Evolutionary conservation across 2,329 filamentous ascomycete species (phyloP), one percentile per base, ranked within the genome.

Genomic region (Sporothrix mexicana): DNA sequence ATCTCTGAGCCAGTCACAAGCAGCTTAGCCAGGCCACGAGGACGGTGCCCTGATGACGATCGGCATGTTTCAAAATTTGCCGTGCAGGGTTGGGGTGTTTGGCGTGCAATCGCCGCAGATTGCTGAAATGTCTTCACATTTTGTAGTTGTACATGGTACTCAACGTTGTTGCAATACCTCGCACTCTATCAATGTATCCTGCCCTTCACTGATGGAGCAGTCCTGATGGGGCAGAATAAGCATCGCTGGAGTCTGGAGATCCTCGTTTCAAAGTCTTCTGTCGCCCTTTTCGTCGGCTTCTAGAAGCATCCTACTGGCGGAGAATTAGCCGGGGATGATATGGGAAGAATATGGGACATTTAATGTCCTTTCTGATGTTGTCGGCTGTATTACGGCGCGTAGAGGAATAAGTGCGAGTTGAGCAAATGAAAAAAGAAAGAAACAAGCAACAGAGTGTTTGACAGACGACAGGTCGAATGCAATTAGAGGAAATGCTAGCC

Each of bases 21-120:
- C n/a, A 17, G 59, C 41, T 43, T 6, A 20, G 61, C 13, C 41
- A 25, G 61, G 41, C 61, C 61, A 47, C 61, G 61, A 47, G 61
- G 61, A 45, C n/a, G 41, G 61, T 7, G 41, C 61, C n/a, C 25
- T 66, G 61, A 66, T 66, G 61, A 47, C 20, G 61, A 66, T 66
- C 61, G 61, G 41, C 61, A 25, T 25, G 61, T 66, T 66, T 66
- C 61, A 66, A 66, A 66, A 45, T 64, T 66, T 66, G 61, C 61
- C 61, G 61, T 47, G 61, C 41, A 66, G 20, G 61, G 61, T 66
- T 66, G 41, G 8, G 17, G 30, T 66, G n/a, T 47, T n/a, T 66
- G 61, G 41, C 61, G 10, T 25, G 41, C n/a, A 8, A 15, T 47
- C 25, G 61, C 9, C 23, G 36, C 59, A 17, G 59, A 45, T 15